Evolutionary conservation across 768 basidiomycete genomes (phyloP).

Genomic region (Phlegmacium glaucopus): DNA sequence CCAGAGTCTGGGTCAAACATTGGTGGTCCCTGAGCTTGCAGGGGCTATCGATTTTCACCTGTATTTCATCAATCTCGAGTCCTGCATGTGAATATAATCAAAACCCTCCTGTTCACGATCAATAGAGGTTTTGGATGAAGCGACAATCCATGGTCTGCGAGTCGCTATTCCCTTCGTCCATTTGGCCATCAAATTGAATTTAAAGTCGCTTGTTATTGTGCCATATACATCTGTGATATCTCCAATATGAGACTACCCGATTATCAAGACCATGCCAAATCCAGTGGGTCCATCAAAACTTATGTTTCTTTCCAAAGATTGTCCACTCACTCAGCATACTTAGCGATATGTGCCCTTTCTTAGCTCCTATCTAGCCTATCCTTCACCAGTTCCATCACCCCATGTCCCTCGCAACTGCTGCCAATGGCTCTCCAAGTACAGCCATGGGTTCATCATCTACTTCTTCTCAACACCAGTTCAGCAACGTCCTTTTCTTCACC

Average conservation of each 20-base stretch:
- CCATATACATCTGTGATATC: conserved; percentile 99
- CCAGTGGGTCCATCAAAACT: conserved; percentile 78
- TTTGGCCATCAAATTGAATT: conserved; percentile 96
- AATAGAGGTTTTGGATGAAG: too few species aligned
- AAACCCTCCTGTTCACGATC: conserved; percentile 43
- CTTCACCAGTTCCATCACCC: too few species aligned
- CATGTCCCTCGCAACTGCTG: too few species aligned
- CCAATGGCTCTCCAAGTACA: too few species aligned
- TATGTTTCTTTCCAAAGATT: not conserved
- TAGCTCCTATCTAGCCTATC: conserved; percentile 88
- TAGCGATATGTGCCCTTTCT: conserved; percentile 93
- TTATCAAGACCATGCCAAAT: conserved; percentile 95
- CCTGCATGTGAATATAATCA: conserved; percentile 16
- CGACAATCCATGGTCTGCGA: too few species aligned
- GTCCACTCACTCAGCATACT: conserved; percentile 1
- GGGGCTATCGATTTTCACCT: conserved; percentile 64
- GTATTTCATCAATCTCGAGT: not conserved
- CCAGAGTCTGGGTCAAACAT: conserved; percentile 50
- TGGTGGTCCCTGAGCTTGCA: conserved; percentile 61
- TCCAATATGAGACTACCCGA: conserved; percentile 97
- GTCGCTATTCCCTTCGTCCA: conserved; percentile 95
- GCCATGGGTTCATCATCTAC: too few species aligned
- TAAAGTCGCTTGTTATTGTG: conserved; percentile 94
- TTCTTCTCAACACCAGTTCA: too few species aligned
- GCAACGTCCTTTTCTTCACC: conserved; percentile 94